Evolutionary conservation across 129 eudicot genomes (phyloP), one percentile per base, ranked within the genome.

Genomic region (Gnaphalium uliginosum): DNA sequence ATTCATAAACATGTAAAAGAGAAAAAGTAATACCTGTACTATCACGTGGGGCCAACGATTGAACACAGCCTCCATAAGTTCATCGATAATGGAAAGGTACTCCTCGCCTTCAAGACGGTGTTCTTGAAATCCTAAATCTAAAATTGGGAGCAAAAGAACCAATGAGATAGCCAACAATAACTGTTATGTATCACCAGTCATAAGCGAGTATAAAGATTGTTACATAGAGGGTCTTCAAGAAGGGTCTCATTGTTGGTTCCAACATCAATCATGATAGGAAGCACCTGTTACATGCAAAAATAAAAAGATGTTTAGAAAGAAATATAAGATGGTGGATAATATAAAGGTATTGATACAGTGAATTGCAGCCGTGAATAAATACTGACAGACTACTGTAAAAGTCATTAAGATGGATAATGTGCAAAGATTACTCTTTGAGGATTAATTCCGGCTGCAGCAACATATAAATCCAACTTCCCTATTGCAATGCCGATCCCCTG

Each of bases 391-490:
- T 8, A 1, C 43, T 37, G 43, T 37, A 37, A 37, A 37, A 37
- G 43, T 37, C 1, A 7, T 37, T 8, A 8, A 8, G 43, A 37
- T 37, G 43, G 43, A 78, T 59, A 81, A 79, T 63, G 53, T 73
- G 54, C 68, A 73, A 84, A 43, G 50, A 18, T 77, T 85, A 94
- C 98, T 84, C 98, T 90, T 66, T 94, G 97, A 51, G 98, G 98
- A 77, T 94, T 94, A 80, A 93, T 93, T 81, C 98, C 98, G 35
- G 98, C 98, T 66, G 98, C 98, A 76, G 98, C 98, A 78, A 93
- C 96, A 81, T 93, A 93, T 63, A 93, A 84, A 93, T 93, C 98
- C 74, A 93, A 74, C 73, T 93, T 93, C 73, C 98, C 96, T 37
- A 93, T 90, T 76, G 98, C 85, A 76, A 93, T 86, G 53, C 98